Conservation (phyloP, 176 grass and related monocot genomes). For the Carex littledalei region DNA sequence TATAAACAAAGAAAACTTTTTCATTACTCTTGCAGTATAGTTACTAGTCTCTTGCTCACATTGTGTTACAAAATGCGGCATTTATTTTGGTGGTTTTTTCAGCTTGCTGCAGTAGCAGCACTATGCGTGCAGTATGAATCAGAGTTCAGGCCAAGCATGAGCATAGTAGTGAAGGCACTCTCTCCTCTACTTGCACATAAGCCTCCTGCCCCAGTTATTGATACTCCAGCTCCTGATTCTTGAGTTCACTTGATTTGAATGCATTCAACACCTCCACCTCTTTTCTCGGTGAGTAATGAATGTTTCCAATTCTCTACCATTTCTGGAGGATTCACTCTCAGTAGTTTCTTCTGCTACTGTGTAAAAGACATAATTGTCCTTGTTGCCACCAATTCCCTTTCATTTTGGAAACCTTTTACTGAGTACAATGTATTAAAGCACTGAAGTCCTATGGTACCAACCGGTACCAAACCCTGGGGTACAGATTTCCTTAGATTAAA, state of each 20-base stretch:
- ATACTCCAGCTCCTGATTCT: conserved; percentile 19
- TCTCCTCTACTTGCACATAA: conserved; percentile 63
- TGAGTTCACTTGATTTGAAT: conserved; percentile 17
- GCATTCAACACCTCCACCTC: conserved; percentile 24
- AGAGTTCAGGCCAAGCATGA: conserved; percentile 90
- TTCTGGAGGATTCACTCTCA: background rate
- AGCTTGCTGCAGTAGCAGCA: conserved; percentile 75
- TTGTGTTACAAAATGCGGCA: conserved; percentile 3
- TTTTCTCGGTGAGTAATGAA: conserved; percentile 18
- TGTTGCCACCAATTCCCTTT: background rate
- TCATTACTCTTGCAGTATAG: background rate
- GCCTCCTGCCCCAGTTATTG: conserved; percentile 21
- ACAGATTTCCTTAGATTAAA: background rate
- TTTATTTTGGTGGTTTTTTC: conserved; percentile 20
- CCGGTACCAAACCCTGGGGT: background rate
- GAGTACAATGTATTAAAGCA: background rate
- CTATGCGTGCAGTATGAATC: conserved; percentile 77
- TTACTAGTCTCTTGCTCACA: background rate
- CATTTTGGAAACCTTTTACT: background rate
- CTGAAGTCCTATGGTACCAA: background rate
- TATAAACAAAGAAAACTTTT: background rate
- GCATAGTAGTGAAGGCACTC: conserved; percentile 80
- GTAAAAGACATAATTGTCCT: background rate
- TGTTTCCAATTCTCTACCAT: background rate
- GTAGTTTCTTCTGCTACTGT: background rate